Conservation (phyloP, 2,329 filamentous ascomycete species). For the Gaeumannomyces tritici region DNA sequence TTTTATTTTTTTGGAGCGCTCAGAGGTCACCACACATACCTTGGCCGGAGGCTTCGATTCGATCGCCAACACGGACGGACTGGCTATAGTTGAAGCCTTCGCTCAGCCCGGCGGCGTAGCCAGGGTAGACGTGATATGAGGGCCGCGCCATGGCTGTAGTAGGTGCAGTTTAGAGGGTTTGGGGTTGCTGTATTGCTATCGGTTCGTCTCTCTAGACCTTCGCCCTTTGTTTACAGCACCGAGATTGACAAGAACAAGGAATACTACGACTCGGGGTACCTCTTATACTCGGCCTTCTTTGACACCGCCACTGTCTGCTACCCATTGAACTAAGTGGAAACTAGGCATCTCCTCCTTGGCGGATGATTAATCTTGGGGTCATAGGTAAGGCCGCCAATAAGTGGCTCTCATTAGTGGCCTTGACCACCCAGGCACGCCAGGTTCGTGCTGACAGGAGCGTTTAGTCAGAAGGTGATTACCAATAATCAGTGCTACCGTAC, state of each 20-base stretch:
- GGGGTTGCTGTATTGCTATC: background rate
- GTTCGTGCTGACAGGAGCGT: too few species aligned
- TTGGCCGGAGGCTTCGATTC: conserved; percentile 36
- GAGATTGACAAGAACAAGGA: background rate
- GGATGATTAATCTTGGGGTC: too few species aligned
- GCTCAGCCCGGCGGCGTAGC: conserved; percentile 18
- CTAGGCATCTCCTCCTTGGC: too few species aligned
- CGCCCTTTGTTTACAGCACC: background rate
- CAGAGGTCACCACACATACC: conserved; percentile 12
- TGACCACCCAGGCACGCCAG: too few species aligned
- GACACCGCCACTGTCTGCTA: too few species aligned
- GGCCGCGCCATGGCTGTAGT: background rate
- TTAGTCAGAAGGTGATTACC: too few species aligned
- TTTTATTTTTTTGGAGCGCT: too few species aligned
- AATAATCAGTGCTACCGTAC: too few species aligned
- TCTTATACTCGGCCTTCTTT: background rate
- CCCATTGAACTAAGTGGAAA: too few species aligned
- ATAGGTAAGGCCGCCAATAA: too few species aligned
- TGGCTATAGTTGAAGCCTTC: conserved; percentile 31
- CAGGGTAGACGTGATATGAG: conserved; percentile 22
- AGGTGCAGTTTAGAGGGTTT: background rate
- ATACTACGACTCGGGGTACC: too few species aligned
- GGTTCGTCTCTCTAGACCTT: background rate
- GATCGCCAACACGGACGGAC: conserved; percentile 36
- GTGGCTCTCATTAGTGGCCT: too few species aligned